phyloP scores from a whole-genome alignment of 208 protist species.

The Leptomonas pyrrhocoris region DNA sequence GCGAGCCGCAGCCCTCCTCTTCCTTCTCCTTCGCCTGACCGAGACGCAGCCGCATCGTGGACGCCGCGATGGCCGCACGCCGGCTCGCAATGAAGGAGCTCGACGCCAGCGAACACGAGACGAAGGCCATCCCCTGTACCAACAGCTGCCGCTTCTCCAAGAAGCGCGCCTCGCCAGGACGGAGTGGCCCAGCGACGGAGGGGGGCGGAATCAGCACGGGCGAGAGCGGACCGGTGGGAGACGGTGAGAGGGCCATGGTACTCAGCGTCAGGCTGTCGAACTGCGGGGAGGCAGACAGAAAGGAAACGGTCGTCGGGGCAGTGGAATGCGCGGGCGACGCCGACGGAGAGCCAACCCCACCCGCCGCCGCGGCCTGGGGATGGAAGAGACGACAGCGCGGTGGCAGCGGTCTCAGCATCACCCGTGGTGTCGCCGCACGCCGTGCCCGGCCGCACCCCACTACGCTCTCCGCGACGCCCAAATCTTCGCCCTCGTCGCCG shows the following conservation, averaged over 20 bases:
- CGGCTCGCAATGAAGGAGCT: conserved; percentile 41
- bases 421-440: conserved; percentile 10
- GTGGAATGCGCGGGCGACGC: neutral
- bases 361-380: neutral
- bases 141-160: conserved; percentile 41
- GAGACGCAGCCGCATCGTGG: conserved; percentile 21
- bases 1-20: neutral
- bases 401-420: conserved; percentile 12
- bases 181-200: conserved; percentile 26
- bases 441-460: conserved; percentile 8
- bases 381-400: conserved; percentile 20
- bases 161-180: conserved; percentile 34
- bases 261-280: neutral
- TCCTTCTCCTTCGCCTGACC: neutral
- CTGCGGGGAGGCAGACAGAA: neutral
- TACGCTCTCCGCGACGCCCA: neutral
- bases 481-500: conserved; percentile 7
- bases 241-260: conserved; percentile 2
- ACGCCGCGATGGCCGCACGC: conserved; percentile 35
- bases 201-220: conserved; percentile 13
- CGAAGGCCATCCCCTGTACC: conserved; percentile 29
- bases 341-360: neutral
- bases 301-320: neutral
- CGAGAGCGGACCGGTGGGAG: neutral
- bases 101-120: conserved; percentile 46